phyloP scores from a whole-genome alignment of 345 rosid species.

The Salix brachista region DNA sequence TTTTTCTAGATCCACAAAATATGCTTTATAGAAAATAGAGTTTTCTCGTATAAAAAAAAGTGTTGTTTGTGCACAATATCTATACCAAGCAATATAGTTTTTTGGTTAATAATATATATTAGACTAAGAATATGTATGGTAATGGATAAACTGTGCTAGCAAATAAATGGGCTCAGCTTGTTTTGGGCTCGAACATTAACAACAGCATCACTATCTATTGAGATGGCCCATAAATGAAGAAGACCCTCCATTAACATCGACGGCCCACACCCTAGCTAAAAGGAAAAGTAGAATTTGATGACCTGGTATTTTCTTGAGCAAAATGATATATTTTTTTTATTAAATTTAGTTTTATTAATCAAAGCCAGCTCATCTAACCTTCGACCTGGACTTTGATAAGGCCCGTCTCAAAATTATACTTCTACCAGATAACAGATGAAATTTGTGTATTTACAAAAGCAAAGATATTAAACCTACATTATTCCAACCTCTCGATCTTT shows the following conservation, averaged over 20 bases:
- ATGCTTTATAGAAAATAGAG: too few relatives aligned
- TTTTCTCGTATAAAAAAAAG: too few relatives aligned
- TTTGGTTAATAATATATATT: too few relatives aligned
- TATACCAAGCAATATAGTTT: too few relatives aligned
- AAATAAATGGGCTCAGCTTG: neutral
- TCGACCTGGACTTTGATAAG: too few relatives aligned
- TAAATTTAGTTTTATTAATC: too few relatives aligned
- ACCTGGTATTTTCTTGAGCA: too few relatives aligned
- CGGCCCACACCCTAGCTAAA: neutral
- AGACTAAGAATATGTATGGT: neutral
- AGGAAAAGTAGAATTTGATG: neutral
- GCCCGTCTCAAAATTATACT: too few relatives aligned
- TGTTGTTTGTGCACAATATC: too few relatives aligned
- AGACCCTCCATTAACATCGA: neutral
- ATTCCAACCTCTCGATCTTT: neutral
- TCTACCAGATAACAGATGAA: neutral
- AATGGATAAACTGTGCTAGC: neutral
- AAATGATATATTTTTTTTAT: too few relatives aligned
- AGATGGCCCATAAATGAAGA: neutral
- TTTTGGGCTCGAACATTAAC: too few relatives aligned
- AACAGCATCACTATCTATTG: neutral
- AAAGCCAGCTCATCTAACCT: too few relatives aligned
- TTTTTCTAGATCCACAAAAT: fast-evolving
- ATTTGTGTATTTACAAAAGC: neutral
- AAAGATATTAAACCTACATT: neutral